Conservation (phyloP, 805 yeast species). For the Priceomyces carsonii region DNA sequence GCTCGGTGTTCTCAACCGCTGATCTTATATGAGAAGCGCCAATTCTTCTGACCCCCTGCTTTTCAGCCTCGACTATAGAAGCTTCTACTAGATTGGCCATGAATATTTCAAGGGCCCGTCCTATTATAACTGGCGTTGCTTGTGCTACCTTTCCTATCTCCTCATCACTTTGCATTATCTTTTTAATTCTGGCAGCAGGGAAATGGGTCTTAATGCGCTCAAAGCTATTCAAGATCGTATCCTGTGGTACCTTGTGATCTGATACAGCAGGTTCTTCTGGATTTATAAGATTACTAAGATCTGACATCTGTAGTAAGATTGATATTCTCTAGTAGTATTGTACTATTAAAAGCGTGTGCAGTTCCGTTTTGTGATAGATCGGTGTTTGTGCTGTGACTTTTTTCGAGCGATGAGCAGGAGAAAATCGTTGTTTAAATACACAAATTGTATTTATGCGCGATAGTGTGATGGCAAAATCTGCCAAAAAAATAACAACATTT, state of each 20-base stretch:
- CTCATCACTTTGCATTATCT: slow-evolving; percentile 96
- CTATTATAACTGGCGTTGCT: slow-evolving; percentile 98
- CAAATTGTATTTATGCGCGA: slow-evolving; percentile 2
- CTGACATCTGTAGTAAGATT: slow-evolving; percentile 5
- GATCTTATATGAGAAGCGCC: slow-evolving; percentile 79
- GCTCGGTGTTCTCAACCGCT: slow-evolving; percentile 83
- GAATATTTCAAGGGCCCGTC: slow-evolving; percentile 90
- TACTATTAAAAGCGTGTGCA: background rate
- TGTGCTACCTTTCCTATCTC: slow-evolving; percentile 98
- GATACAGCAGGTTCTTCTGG: slow-evolving; percentile 6
- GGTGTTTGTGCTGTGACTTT: slow-evolving; percentile 1
- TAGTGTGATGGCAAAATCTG: slow-evolving; percentile 5
- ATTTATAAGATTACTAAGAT: slow-evolving; percentile 7
- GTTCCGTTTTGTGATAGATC: background rate
- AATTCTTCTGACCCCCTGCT: slow-evolving; percentile 75
- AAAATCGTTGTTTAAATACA: slow-evolving; percentile 10
- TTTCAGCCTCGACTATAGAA: slow-evolving; percentile 73
- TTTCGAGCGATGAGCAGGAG: slow-evolving; percentile 8
- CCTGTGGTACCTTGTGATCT: slow-evolving; percentile 25
- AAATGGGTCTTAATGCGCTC: slow-evolving; percentile 74
- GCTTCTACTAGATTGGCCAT: slow-evolving; percentile 87
- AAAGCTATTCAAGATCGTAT: slow-evolving; percentile 35
- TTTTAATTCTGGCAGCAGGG: slow-evolving; percentile 92
- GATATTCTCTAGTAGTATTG: background rate
- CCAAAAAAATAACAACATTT: too few species aligned